Base-by-base conservation (phyloP, 2,329 filamentous ascomycete species). In the Xylaria sp. region DNA sequence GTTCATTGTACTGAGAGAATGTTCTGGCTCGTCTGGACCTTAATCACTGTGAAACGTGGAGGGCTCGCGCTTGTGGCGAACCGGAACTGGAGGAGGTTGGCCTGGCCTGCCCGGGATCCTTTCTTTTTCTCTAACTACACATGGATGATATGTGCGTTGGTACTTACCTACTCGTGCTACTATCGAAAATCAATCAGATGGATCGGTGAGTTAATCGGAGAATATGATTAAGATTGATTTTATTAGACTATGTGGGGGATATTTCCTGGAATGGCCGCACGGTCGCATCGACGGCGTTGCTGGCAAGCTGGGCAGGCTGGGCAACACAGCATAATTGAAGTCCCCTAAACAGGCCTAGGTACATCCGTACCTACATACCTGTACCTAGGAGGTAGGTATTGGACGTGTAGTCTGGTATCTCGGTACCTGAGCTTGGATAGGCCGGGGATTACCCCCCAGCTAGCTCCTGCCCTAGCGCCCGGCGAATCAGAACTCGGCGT, bases 401-500 rank as follows among this genome's bases (percentile, higher is more conserved):
- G 20, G 17, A 17, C 20, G 20, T 11, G 38, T 39, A 39, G 18
- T 17, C 6, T n/a, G 38, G 38, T 9, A 39, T n/a, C n/a, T 26
- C 9, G 5, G 24, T 26, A 26, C 24, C 5, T 13, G 16, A 34
- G 11, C 9, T 34, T 13, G 29, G 29, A 18, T 8, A 13, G 40
- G 18, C 19, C 22, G 17, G 20, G 13, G 18, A 26, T 24, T n/a
- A n/a, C n/a, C n/a, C 4, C 13, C 41, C 8, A 26, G 22, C 21
- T 26, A n/a, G 6, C 17, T 44, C n/a, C 11, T 40, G n/a, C 39
- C 18, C n/a, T 34, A 34, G 29, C 9, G 16, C 7, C 22, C 48
- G 17, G 44, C 51, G 46, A 55, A 59, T 59, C 39, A 54, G 45
- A 39, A 38, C 26, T 5, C 11, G 44, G 48, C n/a, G 39, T 17